Conservation (phyloP, 140 eudicot species). For the Cichorium intybus region DNA sequence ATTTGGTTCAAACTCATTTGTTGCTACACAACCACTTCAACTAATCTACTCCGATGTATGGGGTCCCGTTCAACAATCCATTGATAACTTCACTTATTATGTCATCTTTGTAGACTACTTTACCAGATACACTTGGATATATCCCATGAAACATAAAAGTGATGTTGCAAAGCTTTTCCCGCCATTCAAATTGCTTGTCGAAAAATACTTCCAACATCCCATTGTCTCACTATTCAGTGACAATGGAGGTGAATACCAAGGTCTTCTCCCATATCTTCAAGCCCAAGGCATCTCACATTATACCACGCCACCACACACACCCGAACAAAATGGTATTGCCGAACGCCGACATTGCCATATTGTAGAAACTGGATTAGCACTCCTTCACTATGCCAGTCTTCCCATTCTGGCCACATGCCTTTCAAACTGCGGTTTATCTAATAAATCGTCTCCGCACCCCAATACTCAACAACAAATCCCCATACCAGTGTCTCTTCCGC, state of each 20-base stretch:
- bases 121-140: neutral
- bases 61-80: neutral
- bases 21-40: neutral
- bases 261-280: neutral
- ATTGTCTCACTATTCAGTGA: no score
- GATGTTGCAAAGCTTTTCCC: neutral
- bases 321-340: constrained; percentile 6
- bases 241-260: neutral
- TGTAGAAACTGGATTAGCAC: neutral
- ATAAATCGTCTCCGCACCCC: neutral
- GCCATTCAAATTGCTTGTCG: no score
- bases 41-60: no score
- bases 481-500: neutral
- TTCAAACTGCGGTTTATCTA: neutral
- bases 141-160: neutral
- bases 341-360: neutral
- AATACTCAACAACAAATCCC: neutral
- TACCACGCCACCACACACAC: neutral
- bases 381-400: neutral
- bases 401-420: neutral
- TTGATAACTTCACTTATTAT: neutral
- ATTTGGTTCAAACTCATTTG: neutral
- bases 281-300: neutral
- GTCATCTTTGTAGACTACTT: neutral
- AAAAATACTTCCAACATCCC: neutral